phyloP scores from a whole-genome alignment of 768 basidiomycete species.

The Suillus lakei region DNA sequence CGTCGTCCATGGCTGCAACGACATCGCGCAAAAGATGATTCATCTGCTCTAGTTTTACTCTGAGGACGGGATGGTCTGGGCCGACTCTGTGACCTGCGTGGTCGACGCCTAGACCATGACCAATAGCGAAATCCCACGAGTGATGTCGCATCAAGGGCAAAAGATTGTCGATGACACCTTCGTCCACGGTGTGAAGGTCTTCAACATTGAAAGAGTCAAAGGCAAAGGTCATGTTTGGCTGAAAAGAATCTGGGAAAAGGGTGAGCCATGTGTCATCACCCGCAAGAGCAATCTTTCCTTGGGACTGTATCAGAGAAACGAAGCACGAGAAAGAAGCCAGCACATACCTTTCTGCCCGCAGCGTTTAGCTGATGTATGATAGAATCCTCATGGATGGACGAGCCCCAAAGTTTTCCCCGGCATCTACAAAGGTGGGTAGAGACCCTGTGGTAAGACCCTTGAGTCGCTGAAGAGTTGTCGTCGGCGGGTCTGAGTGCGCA shows the following conservation, averaged over 20 bases:
- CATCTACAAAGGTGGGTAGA: constrained; percentile 92
- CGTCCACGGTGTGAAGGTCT: constrained; percentile 94
- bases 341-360: constrained; percentile 63
- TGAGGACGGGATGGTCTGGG: constrained; percentile 87
- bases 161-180: constrained; percentile 84
- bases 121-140: constrained; percentile 87
- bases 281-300: constrained; percentile 79
- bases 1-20: constrained; percentile 76
- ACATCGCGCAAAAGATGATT: constrained; percentile 75
- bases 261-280: constrained; percentile 98
- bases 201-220: constrained; percentile 99
- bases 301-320: constrained; percentile 14
- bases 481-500: constrained; percentile 92
- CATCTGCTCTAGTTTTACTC: constrained; percentile 86
- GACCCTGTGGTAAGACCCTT: constrained; percentile 96
- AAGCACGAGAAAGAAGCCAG: constrained; percentile 1
- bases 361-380: constrained; percentile 71
- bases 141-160: constrained; percentile 72
- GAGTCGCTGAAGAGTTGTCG: constrained; percentile 91
- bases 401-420: constrained; percentile 94
- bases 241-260: constrained; percentile 81
- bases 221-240: constrained; percentile 73
- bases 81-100: constrained; percentile 96
- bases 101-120: constrained; percentile 94
- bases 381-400: constrained; percentile 87